phyloP scores from a whole-genome alignment of 2,329 filamentous ascomycete species.

The Colletotrichum siamense region DNA sequence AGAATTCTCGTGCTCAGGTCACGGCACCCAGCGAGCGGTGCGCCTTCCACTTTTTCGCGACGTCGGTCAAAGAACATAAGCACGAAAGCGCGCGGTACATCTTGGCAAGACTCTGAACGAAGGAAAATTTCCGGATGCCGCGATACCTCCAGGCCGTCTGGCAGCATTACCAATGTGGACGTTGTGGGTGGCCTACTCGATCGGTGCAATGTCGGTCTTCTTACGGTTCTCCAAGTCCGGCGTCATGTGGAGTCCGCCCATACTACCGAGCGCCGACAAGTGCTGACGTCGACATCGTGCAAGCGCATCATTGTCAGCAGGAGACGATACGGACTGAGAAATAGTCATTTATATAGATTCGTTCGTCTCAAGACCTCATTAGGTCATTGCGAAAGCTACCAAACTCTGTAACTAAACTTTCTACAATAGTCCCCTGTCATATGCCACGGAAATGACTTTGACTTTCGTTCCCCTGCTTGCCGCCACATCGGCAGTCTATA shows the following conservation, averaged over 20 bases:
- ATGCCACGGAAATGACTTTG: background rate
- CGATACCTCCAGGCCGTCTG: background rate
- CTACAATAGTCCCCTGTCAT: background rate
- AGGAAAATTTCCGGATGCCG: background rate
- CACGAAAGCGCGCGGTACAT: background rate
- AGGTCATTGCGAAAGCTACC: background rate
- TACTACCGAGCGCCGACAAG: background rate
- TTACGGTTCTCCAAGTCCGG: background rate
- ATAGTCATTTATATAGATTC: rapidly evolving
- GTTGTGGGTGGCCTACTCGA: background rate
- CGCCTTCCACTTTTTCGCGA: background rate
- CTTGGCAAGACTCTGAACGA: background rate
- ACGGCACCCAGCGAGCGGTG: background rate
- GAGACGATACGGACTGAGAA: background rate
- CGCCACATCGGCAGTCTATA: background rate
- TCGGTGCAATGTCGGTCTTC: background rate
- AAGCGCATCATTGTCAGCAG: background rate
- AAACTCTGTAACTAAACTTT: background rate
- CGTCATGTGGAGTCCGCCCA: background rate
- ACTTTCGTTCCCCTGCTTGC: background rate
- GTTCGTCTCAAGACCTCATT: background rate
- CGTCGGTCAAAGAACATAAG: background rate
- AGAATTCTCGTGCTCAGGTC: background rate
- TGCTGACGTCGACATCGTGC: background rate
- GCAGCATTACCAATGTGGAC: background rate